phyloP scores from a whole-genome alignment of 805 yeast species.

The Brettanomyces custersianus region DNA sequence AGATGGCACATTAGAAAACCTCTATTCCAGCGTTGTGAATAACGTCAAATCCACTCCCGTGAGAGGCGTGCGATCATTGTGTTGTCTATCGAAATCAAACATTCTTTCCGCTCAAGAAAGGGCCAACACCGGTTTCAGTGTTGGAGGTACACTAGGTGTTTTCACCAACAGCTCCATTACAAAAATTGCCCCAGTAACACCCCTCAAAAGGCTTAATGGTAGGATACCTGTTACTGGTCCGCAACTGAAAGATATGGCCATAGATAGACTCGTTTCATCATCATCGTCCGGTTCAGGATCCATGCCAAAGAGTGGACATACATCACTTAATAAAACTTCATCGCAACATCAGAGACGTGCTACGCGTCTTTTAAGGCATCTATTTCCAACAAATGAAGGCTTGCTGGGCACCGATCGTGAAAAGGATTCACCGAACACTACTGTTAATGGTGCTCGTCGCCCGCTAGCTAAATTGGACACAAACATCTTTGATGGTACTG shows the following conservation, averaged over 20 bases:
- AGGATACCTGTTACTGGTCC: background rate
- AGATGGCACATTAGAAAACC: slow-evolving; percentile 15
- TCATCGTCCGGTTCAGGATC: too few species aligned
- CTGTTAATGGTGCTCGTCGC: too few species aligned
- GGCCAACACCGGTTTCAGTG: slow-evolving; percentile 33
- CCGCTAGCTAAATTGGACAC: background rate
- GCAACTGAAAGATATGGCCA: too few species aligned
- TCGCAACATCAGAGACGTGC: background rate
- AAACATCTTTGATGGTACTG: background rate
- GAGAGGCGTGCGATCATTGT: slow-evolving; percentile 21
- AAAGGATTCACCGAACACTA: background rate
- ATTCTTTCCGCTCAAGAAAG: slow-evolving; percentile 9
- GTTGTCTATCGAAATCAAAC: slow-evolving; percentile 3
- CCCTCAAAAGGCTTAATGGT: slow-evolving; percentile 50
- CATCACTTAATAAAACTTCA: background rate
- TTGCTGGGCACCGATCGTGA: too few species aligned
- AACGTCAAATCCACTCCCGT: slow-evolving; percentile 25
- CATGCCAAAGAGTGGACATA: background rate
- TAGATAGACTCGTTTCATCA: too few species aligned
- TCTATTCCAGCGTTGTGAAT: slow-evolving; percentile 18
- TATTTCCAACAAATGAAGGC: background rate
- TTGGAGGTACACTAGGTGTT: slow-evolving; percentile 41
- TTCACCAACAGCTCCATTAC: slow-evolving; percentile 37
- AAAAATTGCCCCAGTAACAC: slow-evolving; percentile 55
- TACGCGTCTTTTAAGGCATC: background rate